Evolutionary conservation across 139 green algal species (phyloP).

Genomic region (Edaphochlamys debaryana): DNA sequence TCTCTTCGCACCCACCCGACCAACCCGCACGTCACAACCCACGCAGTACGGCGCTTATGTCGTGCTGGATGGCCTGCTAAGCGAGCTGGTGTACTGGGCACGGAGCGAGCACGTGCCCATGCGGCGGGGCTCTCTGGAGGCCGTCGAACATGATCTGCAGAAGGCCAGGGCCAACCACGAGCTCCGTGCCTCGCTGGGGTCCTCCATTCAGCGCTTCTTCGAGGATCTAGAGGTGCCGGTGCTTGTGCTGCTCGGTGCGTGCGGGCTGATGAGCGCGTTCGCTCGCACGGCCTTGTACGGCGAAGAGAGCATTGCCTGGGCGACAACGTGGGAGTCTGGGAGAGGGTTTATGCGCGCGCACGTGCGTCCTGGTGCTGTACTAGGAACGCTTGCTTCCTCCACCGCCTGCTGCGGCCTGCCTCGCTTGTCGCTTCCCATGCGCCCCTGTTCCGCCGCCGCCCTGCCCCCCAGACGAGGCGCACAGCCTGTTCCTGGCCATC

Average conservation of each 20-base stretch:
- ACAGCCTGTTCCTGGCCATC: constrained; percentile 19
- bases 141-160: not conserved
- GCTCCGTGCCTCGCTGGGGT: not conserved
- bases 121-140: not conserved
- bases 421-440: not conserved
- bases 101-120: not conserved
- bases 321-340: too few species aligned
- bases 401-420: too few species aligned
- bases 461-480: not conserved
- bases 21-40: too few species aligned
- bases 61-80: not conserved
- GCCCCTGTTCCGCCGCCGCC: not conserved
- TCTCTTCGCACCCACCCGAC: too few species aligned
- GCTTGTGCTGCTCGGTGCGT: constrained; percentile 4
- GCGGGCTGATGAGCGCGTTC: too few species aligned
- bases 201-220: not conserved
- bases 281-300: too few species aligned
- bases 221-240: constrained; percentile 3
- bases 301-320: too few species aligned
- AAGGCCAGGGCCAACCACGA: not conserved
- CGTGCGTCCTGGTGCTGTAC: too few species aligned
- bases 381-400: too few species aligned
- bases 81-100: not conserved
- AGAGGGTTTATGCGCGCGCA: too few species aligned
- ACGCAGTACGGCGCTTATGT: not conserved